Conservation (phyloP, 179 eudicot species). For the Silene noctiflora region DNA sequence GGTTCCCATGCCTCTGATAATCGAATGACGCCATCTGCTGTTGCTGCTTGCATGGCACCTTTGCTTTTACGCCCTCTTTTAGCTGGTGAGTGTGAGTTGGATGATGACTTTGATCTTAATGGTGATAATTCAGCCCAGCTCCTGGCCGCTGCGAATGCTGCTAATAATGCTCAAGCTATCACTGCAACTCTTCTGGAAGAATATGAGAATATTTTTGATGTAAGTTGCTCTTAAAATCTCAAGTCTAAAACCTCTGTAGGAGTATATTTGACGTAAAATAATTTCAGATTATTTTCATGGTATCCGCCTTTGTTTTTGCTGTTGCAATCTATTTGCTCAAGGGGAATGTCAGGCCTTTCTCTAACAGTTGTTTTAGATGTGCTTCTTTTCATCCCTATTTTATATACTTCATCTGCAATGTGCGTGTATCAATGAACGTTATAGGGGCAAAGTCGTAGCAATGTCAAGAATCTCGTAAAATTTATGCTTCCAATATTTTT, state of each 20-base stretch:
- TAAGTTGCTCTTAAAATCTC: conserved; percentile 36
- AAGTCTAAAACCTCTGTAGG: background rate
- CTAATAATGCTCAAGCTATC: conserved; percentile 94
- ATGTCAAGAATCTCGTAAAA: background rate
- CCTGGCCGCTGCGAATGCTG: conserved; percentile 99
- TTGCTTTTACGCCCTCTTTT: conserved; percentile 95
- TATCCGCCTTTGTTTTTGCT: background rate
- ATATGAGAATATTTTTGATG: conserved; percentile 84
- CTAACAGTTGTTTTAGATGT: background rate
- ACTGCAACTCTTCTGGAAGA: conserved; percentile 85
- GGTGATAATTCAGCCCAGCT: conserved; percentile 98
- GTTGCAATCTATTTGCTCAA: background rate
- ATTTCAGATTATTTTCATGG: background rate
- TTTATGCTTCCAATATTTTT: background rate
- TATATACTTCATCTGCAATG: background rate
- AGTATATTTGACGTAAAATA: background rate
- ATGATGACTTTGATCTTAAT: conserved; percentile 78
- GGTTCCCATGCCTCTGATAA: conserved; percentile 74
- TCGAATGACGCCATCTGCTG: conserved; percentile 92
- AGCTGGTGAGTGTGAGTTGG: conserved; percentile 96
- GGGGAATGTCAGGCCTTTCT: background rate
- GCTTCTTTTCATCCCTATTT: background rate
- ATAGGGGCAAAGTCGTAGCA: background rate
- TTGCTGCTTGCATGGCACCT: conserved; percentile 99
- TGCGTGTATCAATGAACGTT: background rate